Evolutionary conservation across 1,139 yeast genomes (phyloP).

Genomic region (Tardiomyces depauwii): DNA sequence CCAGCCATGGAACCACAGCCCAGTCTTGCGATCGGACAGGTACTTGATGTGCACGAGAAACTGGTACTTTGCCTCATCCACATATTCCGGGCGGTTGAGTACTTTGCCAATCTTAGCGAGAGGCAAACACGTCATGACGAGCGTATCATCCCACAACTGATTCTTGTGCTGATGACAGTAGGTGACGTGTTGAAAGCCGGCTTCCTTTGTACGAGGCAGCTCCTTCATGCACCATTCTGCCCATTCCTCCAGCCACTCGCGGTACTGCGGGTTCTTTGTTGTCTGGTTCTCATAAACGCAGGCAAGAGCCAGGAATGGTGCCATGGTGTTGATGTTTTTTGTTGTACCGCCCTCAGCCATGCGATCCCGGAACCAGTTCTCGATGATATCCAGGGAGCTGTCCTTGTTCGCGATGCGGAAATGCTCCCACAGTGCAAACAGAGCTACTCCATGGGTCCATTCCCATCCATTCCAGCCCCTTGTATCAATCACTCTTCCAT

Average conservation of each 20-base stretch:
- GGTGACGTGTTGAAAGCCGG: constrained; percentile 29
- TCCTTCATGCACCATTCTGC: constrained; percentile 29
- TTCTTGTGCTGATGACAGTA: constrained; percentile 23
- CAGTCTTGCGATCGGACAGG: constrained; percentile 23
- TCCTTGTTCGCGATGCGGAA: constrained; percentile 20
- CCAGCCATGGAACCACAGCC: constrained; percentile 28
- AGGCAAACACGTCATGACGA: constrained; percentile 31
- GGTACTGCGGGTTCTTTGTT: constrained; percentile 16
- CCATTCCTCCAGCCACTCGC: constrained; percentile 27
- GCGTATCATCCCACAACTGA: constrained; percentile 30
- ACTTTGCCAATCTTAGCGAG: constrained; percentile 26
- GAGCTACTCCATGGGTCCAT: constrained; percentile 26
- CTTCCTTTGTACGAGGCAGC: constrained; percentile 24
- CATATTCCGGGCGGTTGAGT: constrained; percentile 22
- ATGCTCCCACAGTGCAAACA: constrained; percentile 31
- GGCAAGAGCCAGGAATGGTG: constrained; percentile 26
- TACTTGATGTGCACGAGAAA: constrained; percentile 27
- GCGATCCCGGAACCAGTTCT: constrained; percentile 25
- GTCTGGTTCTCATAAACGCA: constrained; percentile 20
- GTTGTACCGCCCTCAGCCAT: constrained; percentile 26
- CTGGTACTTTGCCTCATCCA: constrained; percentile 28
- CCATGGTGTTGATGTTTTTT: constrained; percentile 30
- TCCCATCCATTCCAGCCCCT: constrained; percentile 33
- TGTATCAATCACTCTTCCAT: constrained; percentile 27
- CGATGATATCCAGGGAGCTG: constrained; percentile 17